Conservation (phyloP, 129 eudicot species). For the Pulicaria dysenterica region DNA sequence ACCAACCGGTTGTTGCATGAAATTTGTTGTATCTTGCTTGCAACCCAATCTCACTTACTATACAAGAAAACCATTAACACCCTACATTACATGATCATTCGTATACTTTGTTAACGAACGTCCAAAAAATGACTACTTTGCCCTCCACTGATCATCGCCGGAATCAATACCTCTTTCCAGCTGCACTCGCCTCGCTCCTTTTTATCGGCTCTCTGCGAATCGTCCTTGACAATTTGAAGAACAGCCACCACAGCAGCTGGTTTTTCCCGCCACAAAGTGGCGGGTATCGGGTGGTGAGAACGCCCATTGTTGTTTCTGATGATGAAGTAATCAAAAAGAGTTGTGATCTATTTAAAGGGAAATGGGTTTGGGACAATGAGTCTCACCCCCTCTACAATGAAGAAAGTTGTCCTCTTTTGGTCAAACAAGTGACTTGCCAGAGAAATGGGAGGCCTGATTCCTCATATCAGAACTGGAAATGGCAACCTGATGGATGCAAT, state of each 20-base stretch:
- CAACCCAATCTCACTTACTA: slow-evolving; percentile 28
- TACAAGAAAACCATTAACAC: slow-evolving; percentile 1
- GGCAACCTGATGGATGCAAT: slow-evolving; percentile 91
- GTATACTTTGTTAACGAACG: slow-evolving; percentile 26
- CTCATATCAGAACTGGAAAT: slow-evolving; percentile 87
- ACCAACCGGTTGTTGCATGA: slow-evolving; percentile 71
- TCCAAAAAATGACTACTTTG: slow-evolving; percentile 46
- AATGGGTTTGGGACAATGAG: slow-evolving; percentile 78
- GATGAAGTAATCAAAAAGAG: slow-evolving; percentile 63
- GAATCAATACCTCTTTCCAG: slow-evolving; percentile 52
- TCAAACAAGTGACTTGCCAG: slow-evolving; percentile 84
- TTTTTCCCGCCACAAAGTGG: slow-evolving; percentile 21
- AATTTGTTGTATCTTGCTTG: slow-evolving; percentile 36
- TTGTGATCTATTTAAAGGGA: slow-evolving; percentile 84
- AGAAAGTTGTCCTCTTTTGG: slow-evolving; percentile 82
- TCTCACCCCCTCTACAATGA: slow-evolving; percentile 78
- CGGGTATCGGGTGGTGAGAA: slow-evolving; percentile 30
- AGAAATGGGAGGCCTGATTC: slow-evolving; percentile 93
- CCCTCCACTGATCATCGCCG: slow-evolving; percentile 48
- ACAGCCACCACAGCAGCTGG: slow-evolving; percentile 30
- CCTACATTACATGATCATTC: slow-evolving; percentile 19
- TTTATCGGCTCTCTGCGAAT: slow-evolving; percentile 65
- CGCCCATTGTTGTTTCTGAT: slow-evolving; percentile 46
- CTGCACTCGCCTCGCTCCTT: slow-evolving; percentile 69
- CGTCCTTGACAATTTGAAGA: slow-evolving; percentile 54